Conservation (phyloP, 345 rosid genomes). For the Acer campestre region DNA sequence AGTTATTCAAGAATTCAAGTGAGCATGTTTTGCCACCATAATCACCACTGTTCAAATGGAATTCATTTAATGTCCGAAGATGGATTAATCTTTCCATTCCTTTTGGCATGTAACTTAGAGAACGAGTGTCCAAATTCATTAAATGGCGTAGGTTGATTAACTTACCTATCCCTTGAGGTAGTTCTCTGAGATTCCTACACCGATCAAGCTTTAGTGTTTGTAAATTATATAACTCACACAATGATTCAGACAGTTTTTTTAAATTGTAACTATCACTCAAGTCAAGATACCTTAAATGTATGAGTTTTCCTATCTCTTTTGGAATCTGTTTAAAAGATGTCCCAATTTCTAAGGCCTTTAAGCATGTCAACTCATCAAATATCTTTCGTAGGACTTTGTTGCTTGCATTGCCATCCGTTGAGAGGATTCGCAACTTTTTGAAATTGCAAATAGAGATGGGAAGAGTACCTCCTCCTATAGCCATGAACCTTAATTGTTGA, state of each 20-base stretch:
- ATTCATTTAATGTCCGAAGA: background rate
- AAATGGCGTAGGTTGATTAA: constrained; percentile 7
- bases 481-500: background rate
- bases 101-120: background rate
- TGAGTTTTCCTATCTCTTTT: background rate
- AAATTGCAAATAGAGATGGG: background rate
- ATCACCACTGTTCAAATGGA: background rate
- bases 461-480: background rate
- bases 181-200: background rate
- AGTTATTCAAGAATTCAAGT: background rate
- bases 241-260: background rate
- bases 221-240: background rate
- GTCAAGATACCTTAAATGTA: background rate
- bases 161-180: background rate
- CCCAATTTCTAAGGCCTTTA: background rate
- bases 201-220: background rate
- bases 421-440: background rate
- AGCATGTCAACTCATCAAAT: background rate
- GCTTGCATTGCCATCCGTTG: background rate
- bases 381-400: background rate
- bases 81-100: background rate
- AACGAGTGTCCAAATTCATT: accelerated
- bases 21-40: background rate
- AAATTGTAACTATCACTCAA: background rate
- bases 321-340: background rate